Evolutionary conservation across 208 protist species (phyloP), one percentile per base, ranked within the genome.

Genomic region (Angomonas ambiguus): DNA sequence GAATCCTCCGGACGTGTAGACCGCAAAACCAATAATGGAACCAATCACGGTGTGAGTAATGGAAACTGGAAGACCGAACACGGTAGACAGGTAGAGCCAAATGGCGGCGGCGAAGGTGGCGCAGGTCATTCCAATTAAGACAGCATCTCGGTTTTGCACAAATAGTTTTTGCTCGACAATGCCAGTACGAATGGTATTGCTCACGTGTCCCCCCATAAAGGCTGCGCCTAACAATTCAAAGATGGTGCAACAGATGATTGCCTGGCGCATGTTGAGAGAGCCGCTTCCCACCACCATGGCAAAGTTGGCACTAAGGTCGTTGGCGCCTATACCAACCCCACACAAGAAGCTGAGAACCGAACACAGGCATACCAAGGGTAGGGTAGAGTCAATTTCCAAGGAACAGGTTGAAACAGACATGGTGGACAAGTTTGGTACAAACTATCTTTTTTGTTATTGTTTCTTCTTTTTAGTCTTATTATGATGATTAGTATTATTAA

Each of bases 31-130:
- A 13, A 94, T 42, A 51, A 95, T 80, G 18, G 86, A 86, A 31
- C 89, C 85, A 13, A 89, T 76, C 35, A 92, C 89, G 24, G 85
- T 92, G 71, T 92, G 89, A 5, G 86, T 91, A 67, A 92, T 95
- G 20, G 79, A 90, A 27, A 95, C 84, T 1, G 82, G 88, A 18
- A 92, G 73, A 8, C 88, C 83, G 72, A 91, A 87, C 18, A 92
- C 76, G 27, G 85, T 88, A 5, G 83, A 92, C 4, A 92, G 75
- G 70, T 89, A 94, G 1, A 94, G 74, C 85, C 88, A 92, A 31
- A 85, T 31, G 20, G 85, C 81, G 2, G 83, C 68, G 1, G 83
- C 71, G 53, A 92, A 91, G 55, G 62, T 85, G 63, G 83, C 80
- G 68, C 75, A 86, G 18, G 79, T 86, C 85, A 92, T 91, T 66